Evolutionary conservation across 345 rosid species (phyloP).

Genomic region (Aurinia saxatilis): DNA sequence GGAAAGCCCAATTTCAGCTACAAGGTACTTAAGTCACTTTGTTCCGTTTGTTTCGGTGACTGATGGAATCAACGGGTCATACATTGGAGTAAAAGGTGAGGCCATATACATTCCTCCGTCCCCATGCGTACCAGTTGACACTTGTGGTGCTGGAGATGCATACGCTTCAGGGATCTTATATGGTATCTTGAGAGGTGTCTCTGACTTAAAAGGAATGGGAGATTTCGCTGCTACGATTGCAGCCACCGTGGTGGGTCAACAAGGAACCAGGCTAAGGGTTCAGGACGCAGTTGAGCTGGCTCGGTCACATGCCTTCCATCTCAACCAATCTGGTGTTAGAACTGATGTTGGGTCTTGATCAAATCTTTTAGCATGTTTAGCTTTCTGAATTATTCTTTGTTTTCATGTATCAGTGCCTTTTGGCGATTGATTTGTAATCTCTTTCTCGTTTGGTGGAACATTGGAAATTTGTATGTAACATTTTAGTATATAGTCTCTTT

Average conservation of each 20-base stretch:
- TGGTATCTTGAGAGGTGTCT: conserved; percentile 60
- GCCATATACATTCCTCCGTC: conserved; percentile 83
- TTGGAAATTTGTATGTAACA: conserved; percentile 22
- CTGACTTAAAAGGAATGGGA: conserved; percentile 79
- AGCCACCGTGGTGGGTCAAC: conserved; percentile 86
- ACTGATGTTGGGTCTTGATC: conserved; percentile 64
- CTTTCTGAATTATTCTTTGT: conserved; percentile 20
- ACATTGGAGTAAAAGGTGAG: conserved; percentile 93
- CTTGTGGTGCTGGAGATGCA: conserved; percentile 95
- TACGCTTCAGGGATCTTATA: conserved; percentile 89
- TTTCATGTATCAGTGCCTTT: conserved; percentile 2
- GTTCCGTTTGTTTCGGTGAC: conserved; percentile 85
- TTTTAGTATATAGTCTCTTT: conserved; percentile 13
- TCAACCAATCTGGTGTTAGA: conserved; percentile 30
- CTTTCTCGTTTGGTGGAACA: background rate
- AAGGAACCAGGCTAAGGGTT: conserved; percentile 81
- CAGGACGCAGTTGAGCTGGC: conserved; percentile 64
- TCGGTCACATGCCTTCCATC: conserved; percentile 46
- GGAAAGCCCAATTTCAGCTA: conserved; percentile 67
- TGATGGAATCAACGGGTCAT: conserved; percentile 81
- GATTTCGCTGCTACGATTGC: conserved; percentile 80
- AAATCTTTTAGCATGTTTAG: conserved; percentile 43
- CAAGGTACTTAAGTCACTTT: conserved; percentile 87
- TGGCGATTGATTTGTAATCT: conserved; percentile 7
- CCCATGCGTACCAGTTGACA: conserved; percentile 72